These are phyloP conservation scores for Xylariaceae sp. DNA, from an alignment of 2,329 filamentous ascomycete genomes.

Conservation along the genomic window DNA sequence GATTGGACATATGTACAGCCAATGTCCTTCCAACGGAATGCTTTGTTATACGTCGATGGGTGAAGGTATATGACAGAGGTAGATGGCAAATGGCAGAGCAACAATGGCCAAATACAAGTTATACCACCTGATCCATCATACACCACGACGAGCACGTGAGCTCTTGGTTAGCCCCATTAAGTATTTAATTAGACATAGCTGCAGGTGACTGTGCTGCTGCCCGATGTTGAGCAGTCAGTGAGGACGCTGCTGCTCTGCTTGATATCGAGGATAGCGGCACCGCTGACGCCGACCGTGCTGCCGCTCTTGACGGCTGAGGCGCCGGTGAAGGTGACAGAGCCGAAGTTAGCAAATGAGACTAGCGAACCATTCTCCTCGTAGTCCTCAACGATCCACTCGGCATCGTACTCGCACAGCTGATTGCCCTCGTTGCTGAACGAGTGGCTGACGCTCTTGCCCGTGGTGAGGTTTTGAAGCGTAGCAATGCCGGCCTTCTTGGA, in stretches of 20 bases:
- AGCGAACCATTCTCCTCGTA: conserved; percentile 48
- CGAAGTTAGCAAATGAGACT: conserved; percentile 54
- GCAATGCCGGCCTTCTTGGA: conserved; percentile 27
- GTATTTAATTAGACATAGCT: conserved; percentile 34
- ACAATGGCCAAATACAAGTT: no score
- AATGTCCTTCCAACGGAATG: no score
- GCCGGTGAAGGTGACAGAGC: conserved; percentile 50
- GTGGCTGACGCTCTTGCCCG: conserved; percentile 58
- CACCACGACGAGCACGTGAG: no score
- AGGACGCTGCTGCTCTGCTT: conserved; percentile 48
- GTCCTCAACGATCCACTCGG: conserved; percentile 69
- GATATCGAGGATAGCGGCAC: conserved; percentile 53
- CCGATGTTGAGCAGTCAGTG: conserved; percentile 40
- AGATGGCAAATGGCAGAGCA: no score
- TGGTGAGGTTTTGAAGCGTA: conserved; percentile 52
- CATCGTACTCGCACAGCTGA: conserved; percentile 60
- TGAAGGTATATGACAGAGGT: no score
- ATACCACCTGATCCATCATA: no score
- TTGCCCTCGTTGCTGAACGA: conserved; percentile 51
- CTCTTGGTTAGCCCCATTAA: no score
- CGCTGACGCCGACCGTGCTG: conserved; percentile 46
- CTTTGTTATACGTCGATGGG: no score
- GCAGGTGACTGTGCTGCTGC: conserved; percentile 38
- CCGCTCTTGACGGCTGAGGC: conserved; percentile 46
- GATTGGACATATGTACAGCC: no score